Conservation (phyloP, 345 rosid genomes). For the Eucalyptus shirleyi region DNA sequence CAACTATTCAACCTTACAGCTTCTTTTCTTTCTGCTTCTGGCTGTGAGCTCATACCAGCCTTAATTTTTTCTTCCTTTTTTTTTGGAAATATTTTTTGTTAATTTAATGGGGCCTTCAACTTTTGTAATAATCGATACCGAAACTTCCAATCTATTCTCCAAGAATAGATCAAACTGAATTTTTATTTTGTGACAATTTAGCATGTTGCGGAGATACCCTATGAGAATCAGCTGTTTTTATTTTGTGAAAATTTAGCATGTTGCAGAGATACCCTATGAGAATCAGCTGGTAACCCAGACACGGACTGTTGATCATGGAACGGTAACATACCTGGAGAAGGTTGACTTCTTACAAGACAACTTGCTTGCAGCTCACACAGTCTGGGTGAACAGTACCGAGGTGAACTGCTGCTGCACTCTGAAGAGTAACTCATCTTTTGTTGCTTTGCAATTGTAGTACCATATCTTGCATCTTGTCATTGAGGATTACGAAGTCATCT, state of each 20-base stretch:
- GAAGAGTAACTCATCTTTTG: neutral
- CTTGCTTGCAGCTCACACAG: slow-evolving; percentile 53
- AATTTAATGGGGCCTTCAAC: neutral
- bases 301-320: slow-evolving; percentile 41
- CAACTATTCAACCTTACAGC: neutral
- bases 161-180: neutral
- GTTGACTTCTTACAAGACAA: slow-evolving; percentile 34
- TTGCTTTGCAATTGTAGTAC: neutral
- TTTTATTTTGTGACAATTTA: neutral
- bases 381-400: slow-evolving; percentile 46
- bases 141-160: neutral
- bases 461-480: neutral
- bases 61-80: neutral
- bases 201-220: slow-evolving; percentile 47
- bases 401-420: slow-evolving; percentile 5
- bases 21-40: neutral
- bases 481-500: neutral
- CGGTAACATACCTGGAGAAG: slow-evolving; percentile 52
- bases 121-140: neutral
- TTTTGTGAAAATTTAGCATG: slow-evolving; percentile 13
- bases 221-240: slow-evolving; percentile 19
- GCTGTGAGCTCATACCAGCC: neutral
- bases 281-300: slow-evolving; percentile 31
- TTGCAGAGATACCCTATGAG: slow-evolving; percentile 41
- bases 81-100: neutral